Evolutionary conservation across 805 yeast genomes (phyloP).

Genomic region (Hanseniaspora hatyaiensis): DNA sequence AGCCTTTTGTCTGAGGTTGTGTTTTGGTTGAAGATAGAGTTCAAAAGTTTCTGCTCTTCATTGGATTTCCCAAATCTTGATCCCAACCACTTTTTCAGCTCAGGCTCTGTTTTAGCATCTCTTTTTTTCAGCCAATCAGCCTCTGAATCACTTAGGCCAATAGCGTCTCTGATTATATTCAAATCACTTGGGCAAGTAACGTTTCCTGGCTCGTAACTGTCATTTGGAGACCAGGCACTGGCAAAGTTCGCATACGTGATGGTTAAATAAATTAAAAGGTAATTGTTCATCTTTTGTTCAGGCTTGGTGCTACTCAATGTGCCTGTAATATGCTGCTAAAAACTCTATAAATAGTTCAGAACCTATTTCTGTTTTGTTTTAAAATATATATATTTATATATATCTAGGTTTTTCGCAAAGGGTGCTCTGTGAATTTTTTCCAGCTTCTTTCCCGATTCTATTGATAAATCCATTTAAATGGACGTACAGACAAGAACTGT

Average conservation of each 20-base stretch:
- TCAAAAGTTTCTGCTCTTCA: slow-evolving; percentile 16
- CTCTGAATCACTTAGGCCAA: slow-evolving; percentile 37
- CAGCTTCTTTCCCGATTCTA: too few relatives aligned
- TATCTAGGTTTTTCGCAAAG: too few relatives aligned
- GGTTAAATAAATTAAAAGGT: not conserved
- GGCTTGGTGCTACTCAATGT: too few relatives aligned
- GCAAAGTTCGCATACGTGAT: not conserved
- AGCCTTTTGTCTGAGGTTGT: slow-evolving; percentile 29
- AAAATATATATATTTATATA: too few relatives aligned
- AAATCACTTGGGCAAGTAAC: slow-evolving; percentile 41
- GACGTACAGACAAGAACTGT: too few relatives aligned
- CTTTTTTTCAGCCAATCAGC: slow-evolving; percentile 41
- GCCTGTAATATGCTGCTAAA: too few relatives aligned
- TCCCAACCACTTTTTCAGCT: slow-evolving; percentile 37
- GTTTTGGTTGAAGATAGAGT: slow-evolving; percentile 1
- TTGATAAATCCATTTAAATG: too few relatives aligned
- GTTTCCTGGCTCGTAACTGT: slow-evolving; percentile 50
- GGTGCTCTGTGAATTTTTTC: too few relatives aligned
- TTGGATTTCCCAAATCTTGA: slow-evolving; percentile 29
- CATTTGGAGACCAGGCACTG: slow-evolving; percentile 43
- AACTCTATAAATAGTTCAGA: too few relatives aligned
- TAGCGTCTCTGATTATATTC: slow-evolving; percentile 40
- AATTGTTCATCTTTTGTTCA: not conserved
- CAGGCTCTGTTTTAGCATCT: slow-evolving; percentile 36
- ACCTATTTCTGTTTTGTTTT: too few relatives aligned